Evolutionary conservation across 2,329 filamentous ascomycete genomes (phyloP), one percentile per base, ranked within the genome.

Genomic region (Fusarium succisae): DNA sequence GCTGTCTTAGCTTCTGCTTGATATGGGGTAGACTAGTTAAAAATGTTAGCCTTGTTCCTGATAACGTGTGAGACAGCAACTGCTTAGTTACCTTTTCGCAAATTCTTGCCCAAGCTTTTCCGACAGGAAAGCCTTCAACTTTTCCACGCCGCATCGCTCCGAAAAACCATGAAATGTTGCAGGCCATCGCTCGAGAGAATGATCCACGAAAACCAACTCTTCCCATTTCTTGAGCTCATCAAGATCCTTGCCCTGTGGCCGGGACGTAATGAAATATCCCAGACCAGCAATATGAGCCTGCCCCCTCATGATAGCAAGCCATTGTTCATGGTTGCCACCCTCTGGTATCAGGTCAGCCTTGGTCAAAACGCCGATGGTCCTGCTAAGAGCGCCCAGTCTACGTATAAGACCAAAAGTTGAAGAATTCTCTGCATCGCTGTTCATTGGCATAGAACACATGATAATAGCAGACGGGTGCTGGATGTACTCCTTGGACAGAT

Each of bases 211-310:
- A 48, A 90, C 86, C 1, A 81, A 77, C 18, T 88, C 85, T 58
- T 91, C 89, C 83, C 85, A 89, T 5, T 80, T 81, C 13, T 82
- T 83, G 7, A 89, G 84, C n/a, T 86, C 82, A 6, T 88, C 87
- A 1, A 92, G 83, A 1, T 86, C 82, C 56, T 89, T 86, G 1
- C 82, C 84, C 35, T 89, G 87, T 7, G 92, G 91, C 3, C 92
- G 89, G 0, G 92, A 93, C 0, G 95, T 94, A 14, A 94, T 90
- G 70, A 92, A 97, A 78, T 96, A 98, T 0, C 93, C 93, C n/a
- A 93, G 86, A 0, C 91, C 91, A 0, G 95, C 88, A 0, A 80
- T 78, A 67, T 93, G 94, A 5, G 88, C 87, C 5, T 88, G 79
- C 0, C 90, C 90, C 0, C 85, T 83, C 9, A 97, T 85, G 63